Evolutionary conservation across 345 rosid genomes (phyloP), one percentile per base, ranked within the genome.

Genomic region (Eucalyptus victrix): DNA sequence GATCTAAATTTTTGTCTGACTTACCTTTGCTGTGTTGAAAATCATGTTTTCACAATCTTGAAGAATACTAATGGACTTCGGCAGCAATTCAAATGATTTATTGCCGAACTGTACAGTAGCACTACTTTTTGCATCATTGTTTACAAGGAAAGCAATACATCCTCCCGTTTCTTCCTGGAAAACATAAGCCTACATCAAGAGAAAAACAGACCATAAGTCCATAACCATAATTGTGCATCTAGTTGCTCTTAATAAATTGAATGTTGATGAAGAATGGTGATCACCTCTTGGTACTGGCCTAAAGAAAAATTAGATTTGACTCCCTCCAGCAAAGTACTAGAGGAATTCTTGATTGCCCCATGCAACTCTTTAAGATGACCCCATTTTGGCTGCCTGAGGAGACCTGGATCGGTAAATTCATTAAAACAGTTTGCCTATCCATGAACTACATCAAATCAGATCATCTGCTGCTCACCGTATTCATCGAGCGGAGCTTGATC

Each of bases 401-500:
- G 91, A 88, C 99, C 99, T 97, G 65, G 15, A 91, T 28, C 13
- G 17, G 72, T 19, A 40, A 23, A 86, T 81, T 87, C 37, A 62
- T 47, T 69, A 85, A 53, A 14, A 40, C 18, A 19, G 40, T 32
- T 42, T 86, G 28, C 19, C 1, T 86, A 54, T 13, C 26, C 28
- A 47, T 40, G 65, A 10, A 56, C 44, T 44, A 60, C 12, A 30
- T 86, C 3, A 18, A 44, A 86, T 21, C 56, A 53, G 83, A 87
- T 56, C 34, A 56, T 91, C 65, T 54, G 76, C 62, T 23, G 24
- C 93, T 87, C 65, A 97, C 99, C 99, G 34, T 96, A 97, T 90
- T 97, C 99, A 62, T 97, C 99, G 1, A 97, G 92, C 26, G 99
- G 99, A 91, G 99, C 98, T 91, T 95, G 95, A 91, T 97, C 99